Conservation (phyloP, 2,329 filamentous ascomycete genomes). For the Myriosclerotinia curreyana region DNA sequence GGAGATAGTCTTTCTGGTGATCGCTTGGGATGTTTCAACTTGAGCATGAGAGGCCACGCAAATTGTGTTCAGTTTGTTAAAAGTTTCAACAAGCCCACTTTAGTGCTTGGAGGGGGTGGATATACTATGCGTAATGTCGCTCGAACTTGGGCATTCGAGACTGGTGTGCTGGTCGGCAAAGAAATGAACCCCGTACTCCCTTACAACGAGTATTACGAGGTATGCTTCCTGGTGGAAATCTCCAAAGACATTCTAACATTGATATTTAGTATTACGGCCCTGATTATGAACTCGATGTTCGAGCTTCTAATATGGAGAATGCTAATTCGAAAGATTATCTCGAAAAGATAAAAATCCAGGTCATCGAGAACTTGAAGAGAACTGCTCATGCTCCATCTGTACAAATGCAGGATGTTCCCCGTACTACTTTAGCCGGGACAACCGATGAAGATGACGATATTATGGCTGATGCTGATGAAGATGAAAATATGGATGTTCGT, state of each 20-base stretch:
- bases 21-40: slow-evolving; percentile 91
- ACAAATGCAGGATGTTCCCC: slow-evolving; percentile 77
- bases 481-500: slow-evolving; percentile 79
- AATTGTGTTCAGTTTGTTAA: slow-evolving; percentile 93
- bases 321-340: slow-evolving; percentile 81
- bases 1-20: slow-evolving; percentile 94
- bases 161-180: slow-evolving; percentile 80
- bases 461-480: slow-evolving; percentile 71
- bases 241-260: slow-evolving; percentile 30
- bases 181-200: slow-evolving; percentile 80
- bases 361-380: slow-evolving; percentile 83
- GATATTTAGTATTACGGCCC: slow-evolving; percentile 75
- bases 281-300: slow-evolving; percentile 86
- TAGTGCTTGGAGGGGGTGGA: slow-evolving; percentile 93
- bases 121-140: slow-evolving; percentile 98
- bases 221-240: slow-evolving; percentile 48
- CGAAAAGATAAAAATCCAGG: slow-evolving; percentile 74
- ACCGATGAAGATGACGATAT: slow-evolving; percentile 66
- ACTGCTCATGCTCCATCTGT: slow-evolving; percentile 85
- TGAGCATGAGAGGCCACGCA: slow-evolving; percentile 94
- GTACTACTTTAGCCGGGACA: slow-evolving; percentile 59
- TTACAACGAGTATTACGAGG: slow-evolving; percentile 93
- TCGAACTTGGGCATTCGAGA: slow-evolving; percentile 96
- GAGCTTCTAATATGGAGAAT: slow-evolving; percentile 86
- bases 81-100: slow-evolving; percentile 74